Base-by-base conservation (phyloP, 129 eudicot species). In the Helianthus annuus region DNA sequence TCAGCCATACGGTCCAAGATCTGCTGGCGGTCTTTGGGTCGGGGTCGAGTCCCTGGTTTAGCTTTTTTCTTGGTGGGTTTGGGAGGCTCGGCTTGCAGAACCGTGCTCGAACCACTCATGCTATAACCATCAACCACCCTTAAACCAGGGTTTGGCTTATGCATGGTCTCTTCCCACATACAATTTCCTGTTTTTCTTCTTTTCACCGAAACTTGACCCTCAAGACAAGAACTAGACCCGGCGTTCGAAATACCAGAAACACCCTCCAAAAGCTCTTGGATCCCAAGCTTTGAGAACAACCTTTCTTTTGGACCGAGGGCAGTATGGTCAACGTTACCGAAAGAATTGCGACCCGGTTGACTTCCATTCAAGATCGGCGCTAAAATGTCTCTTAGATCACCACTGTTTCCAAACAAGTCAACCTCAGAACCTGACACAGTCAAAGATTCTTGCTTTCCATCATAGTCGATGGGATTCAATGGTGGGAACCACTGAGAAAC, bases 11-110 rank as follows among this genome's bases (percentile, higher is more conserved):
- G 91, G 48, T 91, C 99, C 64, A 83, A 86, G 66, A 95, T 95
- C 76, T 67, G 82, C 75, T 88, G 96, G 5, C 99, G 93, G 70
- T 95, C 97, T 81, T 95, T 95, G 24, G 97, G 97, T 78, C 92
- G 83, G 4, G 96, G 97, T 52, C 86, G 82, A 19, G 87, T 74
- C 68, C 99, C 99, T 1, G 91, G 86, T 78, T 85, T 88, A 27
- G 94, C 94, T 75, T 81, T 90, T 78, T 86, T 95, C 90, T 91
- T 95, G 8, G 64, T 36, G 16, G 80, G 48, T 71, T 89, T 89
- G 24, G 76, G 68, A 19, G 86, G 78, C 53, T 78, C 83, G 53
- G 69, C 78, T 68, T 84, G 79, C n/a, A 77, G 15, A 63, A 79
- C 78, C 13, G 77, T 76, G 71, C 81, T 78, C 64, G 83, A 77